A percentile compares a stretch with the other conserved stretches of the same genome.
Evolutionary conservation across 176 grass and related monocot species (phyloP).

Genomic region (Cocos nucifera): DNA sequence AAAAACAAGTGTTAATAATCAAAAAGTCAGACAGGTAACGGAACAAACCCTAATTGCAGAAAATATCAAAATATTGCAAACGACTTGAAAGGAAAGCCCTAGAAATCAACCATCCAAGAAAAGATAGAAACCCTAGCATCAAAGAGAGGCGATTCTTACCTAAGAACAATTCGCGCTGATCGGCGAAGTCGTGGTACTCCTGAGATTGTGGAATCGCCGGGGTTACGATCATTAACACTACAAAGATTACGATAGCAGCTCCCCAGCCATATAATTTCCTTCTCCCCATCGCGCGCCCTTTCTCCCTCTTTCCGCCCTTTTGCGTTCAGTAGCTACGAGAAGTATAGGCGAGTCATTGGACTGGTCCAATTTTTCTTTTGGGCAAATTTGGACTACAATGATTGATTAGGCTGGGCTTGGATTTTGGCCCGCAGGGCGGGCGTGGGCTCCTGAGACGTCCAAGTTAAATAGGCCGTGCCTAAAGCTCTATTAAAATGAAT

Average conservation of each 20-base stretch:
- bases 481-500: no score
- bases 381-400: no score
- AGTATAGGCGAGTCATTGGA: no score
- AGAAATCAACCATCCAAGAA: background rate
- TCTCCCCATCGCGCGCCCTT: slow-evolving; percentile 35
- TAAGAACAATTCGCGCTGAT: slow-evolving; percentile 67
- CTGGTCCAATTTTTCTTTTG: no score
- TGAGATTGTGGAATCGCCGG: slow-evolving; percentile 82
- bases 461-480: no score
- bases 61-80: background rate
- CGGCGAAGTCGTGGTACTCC: slow-evolving; percentile 89
- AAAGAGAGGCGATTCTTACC: slow-evolving; percentile 20
- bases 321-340: no score
- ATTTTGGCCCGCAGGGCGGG: no score
- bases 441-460: no score
- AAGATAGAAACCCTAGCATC: background rate
- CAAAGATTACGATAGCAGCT: slow-evolving; percentile 52
- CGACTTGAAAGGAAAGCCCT: background rate
- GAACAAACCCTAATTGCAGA: background rate
- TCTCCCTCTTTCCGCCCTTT: background rate
- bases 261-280: slow-evolving; percentile 50
- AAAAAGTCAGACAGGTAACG: no score
- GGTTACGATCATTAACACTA: slow-evolving; percentile 83
- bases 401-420: no score
- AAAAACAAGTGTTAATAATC: no score